Evolutionary conservation across 176 grass and related monocot species (phyloP).

Genomic region (Alloteropsis semialata): DNA sequence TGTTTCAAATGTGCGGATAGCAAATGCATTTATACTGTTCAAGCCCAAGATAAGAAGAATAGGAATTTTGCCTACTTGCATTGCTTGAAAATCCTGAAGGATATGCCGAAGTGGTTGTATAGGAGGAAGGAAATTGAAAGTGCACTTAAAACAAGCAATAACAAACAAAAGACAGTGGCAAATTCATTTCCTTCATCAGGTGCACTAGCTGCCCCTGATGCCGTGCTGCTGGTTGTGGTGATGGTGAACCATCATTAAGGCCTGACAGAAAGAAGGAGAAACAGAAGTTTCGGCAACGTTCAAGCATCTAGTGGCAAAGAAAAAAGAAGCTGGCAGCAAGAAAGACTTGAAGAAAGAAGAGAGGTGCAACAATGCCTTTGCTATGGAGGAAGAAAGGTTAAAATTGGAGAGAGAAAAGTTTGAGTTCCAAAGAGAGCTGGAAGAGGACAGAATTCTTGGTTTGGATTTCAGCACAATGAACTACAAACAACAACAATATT

Average conservation of each 20-base stretch:
- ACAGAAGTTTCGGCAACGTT: too few species aligned
- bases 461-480: not conserved
- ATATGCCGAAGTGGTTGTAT: not conserved
- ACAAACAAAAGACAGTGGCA: not conserved
- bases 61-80: not conserved
- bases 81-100: too few species aligned
- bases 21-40: not conserved
- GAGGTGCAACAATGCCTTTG: not conserved
- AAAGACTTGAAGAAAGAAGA: not conserved
- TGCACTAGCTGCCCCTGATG: not conserved
- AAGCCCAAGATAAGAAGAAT: not conserved
- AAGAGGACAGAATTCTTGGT: not conserved
- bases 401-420: not conserved
- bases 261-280: not conserved
- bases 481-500: too few species aligned
- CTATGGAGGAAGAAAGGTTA: too few species aligned
- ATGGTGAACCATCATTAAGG: not conserved
- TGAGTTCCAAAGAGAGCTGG: not conserved
- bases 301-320: too few species aligned
- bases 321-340: not conserved
- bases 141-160: not conserved
- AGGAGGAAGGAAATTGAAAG: not conserved
- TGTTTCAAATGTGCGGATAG: not conserved
- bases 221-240: not conserved
- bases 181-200: not conserved